A percentile compares a stretch with the other conserved stretches of the same genome.
Evolutionary conservation across 2,329 filamentous ascomycete species (phyloP).

Genomic region (Pyrenochaeta sp.): DNA sequence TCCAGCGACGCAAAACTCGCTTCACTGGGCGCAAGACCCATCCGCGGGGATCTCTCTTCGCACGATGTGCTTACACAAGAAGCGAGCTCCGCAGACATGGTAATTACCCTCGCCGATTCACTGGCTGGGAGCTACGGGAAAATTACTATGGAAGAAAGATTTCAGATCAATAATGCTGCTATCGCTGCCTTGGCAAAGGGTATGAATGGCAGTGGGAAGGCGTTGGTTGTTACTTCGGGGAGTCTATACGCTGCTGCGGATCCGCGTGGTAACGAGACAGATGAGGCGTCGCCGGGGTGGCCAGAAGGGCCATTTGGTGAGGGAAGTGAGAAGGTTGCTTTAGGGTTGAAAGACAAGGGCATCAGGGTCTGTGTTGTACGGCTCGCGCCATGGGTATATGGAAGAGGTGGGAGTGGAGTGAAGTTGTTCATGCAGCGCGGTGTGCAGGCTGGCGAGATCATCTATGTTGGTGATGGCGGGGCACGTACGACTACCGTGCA

Average conservation of each 20-base stretch:
- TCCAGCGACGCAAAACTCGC: constrained; percentile 47
- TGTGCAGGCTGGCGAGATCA: constrained; percentile 37
- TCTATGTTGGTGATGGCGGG: constrained; percentile 32
- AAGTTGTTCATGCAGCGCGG: constrained; percentile 43
- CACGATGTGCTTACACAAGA: constrained; percentile 52
- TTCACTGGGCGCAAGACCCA: constrained; percentile 50
- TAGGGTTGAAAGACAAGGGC: constrained; percentile 27
- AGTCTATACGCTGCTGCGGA: constrained; percentile 33
- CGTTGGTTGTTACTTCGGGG: constrained; percentile 50
- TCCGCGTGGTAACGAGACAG: constrained; percentile 42
- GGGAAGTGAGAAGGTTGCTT: background rate
- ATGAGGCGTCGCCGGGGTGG: constrained; percentile 27
- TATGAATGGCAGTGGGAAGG: constrained; percentile 47
- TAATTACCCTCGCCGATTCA: constrained; percentile 36
- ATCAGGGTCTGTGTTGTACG: constrained; percentile 51
- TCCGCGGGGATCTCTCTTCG: constrained; percentile 53
- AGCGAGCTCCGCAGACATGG: constrained; percentile 52
- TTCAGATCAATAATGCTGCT: constrained; percentile 18
- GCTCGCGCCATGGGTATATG: constrained; percentile 57
- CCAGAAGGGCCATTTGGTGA: constrained; percentile 21
- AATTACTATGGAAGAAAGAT: background rate
- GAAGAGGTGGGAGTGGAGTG: constrained; percentile 50
- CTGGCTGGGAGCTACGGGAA: background rate
- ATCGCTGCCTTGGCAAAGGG: constrained; percentile 51
- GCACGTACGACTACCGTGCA: constrained; percentile 49